Evolutionary conservation across 208 protist species (phyloP).

Genomic region (Leishmania major): DNA sequence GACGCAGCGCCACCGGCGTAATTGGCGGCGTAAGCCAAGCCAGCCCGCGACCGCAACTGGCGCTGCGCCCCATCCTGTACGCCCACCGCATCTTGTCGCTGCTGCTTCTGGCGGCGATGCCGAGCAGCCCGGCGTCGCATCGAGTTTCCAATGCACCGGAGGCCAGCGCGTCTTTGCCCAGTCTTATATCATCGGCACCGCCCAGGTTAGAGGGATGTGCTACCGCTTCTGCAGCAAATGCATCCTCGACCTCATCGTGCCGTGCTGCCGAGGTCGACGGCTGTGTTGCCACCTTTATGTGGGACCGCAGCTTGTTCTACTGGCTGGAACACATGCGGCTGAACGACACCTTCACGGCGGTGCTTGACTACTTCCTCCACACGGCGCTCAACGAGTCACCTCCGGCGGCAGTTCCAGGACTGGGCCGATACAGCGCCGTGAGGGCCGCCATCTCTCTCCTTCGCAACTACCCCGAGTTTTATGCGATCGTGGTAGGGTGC

Average conservation of each 20-base stretch:
- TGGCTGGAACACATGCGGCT: slow-evolving; percentile 75
- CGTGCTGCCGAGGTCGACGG: slow-evolving; percentile 15
- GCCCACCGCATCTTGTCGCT: slow-evolving; percentile 58
- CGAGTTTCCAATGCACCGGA: background rate
- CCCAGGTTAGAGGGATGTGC: background rate
- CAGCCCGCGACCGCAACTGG: slow-evolving; percentile 18
- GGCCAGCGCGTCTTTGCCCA: background rate
- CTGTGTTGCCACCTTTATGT: slow-evolving; percentile 39
- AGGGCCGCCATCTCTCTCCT: slow-evolving; percentile 53
- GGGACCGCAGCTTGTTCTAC: slow-evolving; percentile 49
- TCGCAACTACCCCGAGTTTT: slow-evolving; percentile 71
- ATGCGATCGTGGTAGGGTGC: slow-evolving; percentile 66
- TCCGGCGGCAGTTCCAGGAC: slow-evolving; percentile 34
- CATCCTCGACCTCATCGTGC: background rate
- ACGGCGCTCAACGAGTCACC: slow-evolving; percentile 60
- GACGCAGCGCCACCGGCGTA: background rate
- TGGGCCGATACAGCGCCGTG: slow-evolving; percentile 48
- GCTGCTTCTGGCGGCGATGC: slow-evolving; percentile 34
- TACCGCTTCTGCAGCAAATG: background rate
- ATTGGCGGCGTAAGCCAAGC: background rate
- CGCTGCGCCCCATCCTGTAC: slow-evolving; percentile 51
- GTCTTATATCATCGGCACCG: background rate
- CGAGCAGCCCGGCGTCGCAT: slow-evolving; percentile 6
- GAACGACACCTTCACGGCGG: slow-evolving; percentile 54
- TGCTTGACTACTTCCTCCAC: slow-evolving; percentile 69